Conservation (phyloP, 106 monocot species). For the Platanthera zijinensis region DNA sequence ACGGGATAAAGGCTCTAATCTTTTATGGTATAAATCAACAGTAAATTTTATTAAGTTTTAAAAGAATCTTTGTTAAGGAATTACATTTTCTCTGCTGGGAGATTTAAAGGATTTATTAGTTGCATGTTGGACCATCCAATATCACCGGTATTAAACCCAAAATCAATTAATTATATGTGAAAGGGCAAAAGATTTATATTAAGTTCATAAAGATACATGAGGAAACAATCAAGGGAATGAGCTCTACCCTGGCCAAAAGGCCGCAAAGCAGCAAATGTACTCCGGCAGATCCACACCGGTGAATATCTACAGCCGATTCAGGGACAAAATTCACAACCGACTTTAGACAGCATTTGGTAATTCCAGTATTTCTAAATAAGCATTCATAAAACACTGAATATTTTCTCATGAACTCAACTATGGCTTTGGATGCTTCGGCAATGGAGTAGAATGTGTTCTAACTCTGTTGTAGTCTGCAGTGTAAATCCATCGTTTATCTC, state of each 20-base stretch:
- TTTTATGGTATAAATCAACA: not conserved
- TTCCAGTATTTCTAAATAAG: not conserved
- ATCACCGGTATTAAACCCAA: not conserved
- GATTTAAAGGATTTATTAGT: not conserved
- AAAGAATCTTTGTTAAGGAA: not conserved
- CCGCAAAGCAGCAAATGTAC: no score
- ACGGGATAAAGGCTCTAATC: not conserved
- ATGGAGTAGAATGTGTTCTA: slow-evolving; percentile 26
- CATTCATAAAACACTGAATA: not conserved
- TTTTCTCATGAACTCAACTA: not conserved
- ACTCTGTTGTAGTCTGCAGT: slow-evolving; percentile 29
- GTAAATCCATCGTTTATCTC: slow-evolving; percentile 10
- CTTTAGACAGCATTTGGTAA: not conserved
- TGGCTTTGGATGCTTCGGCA: slow-evolving; percentile 25
- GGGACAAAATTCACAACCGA: no score
- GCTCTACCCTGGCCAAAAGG: no score
- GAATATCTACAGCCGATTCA: no score
- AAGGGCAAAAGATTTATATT: no score
- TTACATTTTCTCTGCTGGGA: not conserved
- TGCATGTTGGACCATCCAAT: not conserved
- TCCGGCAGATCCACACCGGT: no score
- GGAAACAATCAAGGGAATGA: not conserved
- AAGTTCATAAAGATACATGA: not conserved
- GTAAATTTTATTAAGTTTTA: not conserved
- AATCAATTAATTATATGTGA: no score